Percentiles rank a stretch among this genome's conserved stretches.
Conservation (phyloP, 2,329 filamentous ascomycete genomes). For the Fusarium sp. region DNA sequence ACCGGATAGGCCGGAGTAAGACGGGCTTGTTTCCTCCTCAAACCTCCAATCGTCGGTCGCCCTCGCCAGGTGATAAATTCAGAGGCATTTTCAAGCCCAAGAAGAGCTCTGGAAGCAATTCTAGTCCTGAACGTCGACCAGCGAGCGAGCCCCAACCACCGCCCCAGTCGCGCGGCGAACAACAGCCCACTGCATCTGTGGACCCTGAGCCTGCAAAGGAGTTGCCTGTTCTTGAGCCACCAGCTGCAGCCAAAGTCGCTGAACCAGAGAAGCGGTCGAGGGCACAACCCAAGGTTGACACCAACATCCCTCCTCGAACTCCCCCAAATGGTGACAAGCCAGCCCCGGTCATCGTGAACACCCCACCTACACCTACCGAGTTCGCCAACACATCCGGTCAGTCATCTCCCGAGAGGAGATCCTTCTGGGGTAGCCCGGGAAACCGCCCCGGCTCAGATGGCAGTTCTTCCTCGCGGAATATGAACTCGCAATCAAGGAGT, state of each 20-base stretch:
- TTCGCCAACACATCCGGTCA: conserved; percentile 35
- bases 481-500: conserved; percentile 72
- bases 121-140: conserved; percentile 36
- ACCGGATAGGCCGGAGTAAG: conserved; percentile 42
- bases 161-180: conserved; percentile 30
- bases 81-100: conserved; percentile 67
- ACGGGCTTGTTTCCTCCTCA: conserved; percentile 42
- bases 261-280: conserved; percentile 44
- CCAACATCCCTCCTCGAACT: conserved; percentile 54
- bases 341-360: conserved; percentile 69
- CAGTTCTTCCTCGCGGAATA: conserved; percentile 69
- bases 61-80: conserved; percentile 76
- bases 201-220: conserved; percentile 33
- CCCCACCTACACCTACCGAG: conserved; percentile 71
- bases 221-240: conserved; percentile 43
- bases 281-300: conserved; percentile 45
- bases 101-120: conserved; percentile 35
- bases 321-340: conserved; percentile 56
- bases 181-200: conserved; percentile 36
- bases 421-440: conserved; percentile 42
- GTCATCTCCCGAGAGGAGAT: conserved; percentile 45
- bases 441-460: conserved; percentile 56
- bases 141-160: conserved; percentile 33
- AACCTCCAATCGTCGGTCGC: conserved; percentile 63
- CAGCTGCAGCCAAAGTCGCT: conserved; percentile 45